phyloP scores from a whole-genome alignment of 257 asterid species.

The Nicotiana otophora region DNA sequence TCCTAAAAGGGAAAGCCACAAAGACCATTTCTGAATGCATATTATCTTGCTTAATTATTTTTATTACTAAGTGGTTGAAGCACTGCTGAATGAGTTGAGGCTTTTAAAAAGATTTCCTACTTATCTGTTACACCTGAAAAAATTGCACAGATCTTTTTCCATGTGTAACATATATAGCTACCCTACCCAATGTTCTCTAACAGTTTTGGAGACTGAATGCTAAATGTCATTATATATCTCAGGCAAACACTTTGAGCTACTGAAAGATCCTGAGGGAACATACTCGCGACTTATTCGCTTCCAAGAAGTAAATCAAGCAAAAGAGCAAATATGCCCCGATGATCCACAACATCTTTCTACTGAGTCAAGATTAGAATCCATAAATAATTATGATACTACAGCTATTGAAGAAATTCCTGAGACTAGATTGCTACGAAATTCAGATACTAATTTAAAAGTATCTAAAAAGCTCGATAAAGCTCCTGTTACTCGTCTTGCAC shows the following conservation, averaged over 20 bases:
- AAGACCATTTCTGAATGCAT: neutral
- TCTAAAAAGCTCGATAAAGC: constrained; percentile 35
- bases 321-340: neutral
- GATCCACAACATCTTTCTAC: neutral
- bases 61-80: too few species aligned
- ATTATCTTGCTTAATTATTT: neutral
- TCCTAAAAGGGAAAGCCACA: neutral
- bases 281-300: constrained; percentile 39
- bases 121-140: neutral
- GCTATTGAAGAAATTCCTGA: constrained; percentile 7
- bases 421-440: constrained; percentile 12
- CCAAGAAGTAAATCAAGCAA: constrained; percentile 25
- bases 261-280: constrained; percentile 37
- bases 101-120: neutral
- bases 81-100: too few species aligned
- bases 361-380: neutral
- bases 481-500: constrained; percentile 50
- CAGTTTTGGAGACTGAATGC: neutral
- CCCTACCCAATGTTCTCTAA: neutral
- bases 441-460: neutral
- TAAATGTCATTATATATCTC: neutral
- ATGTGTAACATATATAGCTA: neutral
- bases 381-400: neutral
- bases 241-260: constrained; percentile 48
- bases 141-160: neutral